These are phyloP conservation scores for Talaromyces sp. DNA, from an alignment of 2,329 filamentous ascomycete species.

Conservation along the genomic window DNA sequence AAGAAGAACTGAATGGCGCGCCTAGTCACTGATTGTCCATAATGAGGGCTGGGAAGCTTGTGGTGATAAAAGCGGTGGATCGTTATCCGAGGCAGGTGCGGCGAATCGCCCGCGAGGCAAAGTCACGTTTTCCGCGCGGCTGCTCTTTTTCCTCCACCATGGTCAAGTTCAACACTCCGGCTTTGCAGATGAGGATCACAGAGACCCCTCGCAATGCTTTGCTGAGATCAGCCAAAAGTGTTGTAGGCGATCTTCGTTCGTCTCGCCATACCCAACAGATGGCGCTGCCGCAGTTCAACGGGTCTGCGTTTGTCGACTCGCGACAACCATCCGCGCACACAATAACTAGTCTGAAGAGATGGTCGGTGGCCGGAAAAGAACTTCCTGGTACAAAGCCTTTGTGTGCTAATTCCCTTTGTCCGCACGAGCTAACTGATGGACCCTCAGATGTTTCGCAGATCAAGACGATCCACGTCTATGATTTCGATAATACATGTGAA, in stretches of 20 bases:
- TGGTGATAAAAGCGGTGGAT: neutral
- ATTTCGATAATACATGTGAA: conserved; percentile 91
- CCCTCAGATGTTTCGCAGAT: conserved; percentile 59
- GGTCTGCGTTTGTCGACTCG: conserved; percentile 18
- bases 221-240: conserved; percentile 34
- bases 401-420: neutral
- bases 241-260: conserved; percentile 24
- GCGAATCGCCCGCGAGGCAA: conserved; percentile 2
- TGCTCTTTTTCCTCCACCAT: neutral
- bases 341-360: conserved; percentile 71
- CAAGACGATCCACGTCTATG: conserved; percentile 83
- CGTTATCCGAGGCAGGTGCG: neutral
- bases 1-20: neutral
- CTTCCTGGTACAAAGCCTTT: conserved; percentile 55
- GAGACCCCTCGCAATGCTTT: conserved; percentile 11
- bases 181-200: neutral
- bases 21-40: conserved; percentile 10
- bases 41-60: neutral
- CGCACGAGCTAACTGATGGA: neutral
- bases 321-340: conserved; percentile 44
- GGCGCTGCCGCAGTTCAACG: conserved; percentile 24
- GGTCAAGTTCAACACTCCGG: neutral
- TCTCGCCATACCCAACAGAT: conserved; percentile 14
- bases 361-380: conserved; percentile 72
- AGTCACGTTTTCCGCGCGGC: conserved; percentile 19